Conservation (phyloP, 306 rosid species). For the Malus sylvestris region DNA sequence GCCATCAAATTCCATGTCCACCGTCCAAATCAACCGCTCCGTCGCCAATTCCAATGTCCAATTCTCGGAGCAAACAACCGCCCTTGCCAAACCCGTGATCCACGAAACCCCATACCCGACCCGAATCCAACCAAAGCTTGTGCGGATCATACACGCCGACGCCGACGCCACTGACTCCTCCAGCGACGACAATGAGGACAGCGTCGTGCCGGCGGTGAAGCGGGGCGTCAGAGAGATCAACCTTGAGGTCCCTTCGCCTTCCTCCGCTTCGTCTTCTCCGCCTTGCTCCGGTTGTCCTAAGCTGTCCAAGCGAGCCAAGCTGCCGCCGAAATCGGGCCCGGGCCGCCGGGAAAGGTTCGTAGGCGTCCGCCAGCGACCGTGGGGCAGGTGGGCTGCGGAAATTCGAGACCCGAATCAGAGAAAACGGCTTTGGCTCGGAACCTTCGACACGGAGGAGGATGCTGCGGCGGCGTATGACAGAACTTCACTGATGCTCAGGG, state of each 20-base stretch:
- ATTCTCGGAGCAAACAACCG: constrained; percentile 11
- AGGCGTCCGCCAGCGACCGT: constrained; percentile 71
- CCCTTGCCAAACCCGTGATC: neutral
- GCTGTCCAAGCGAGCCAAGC: neutral
- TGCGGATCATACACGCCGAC: constrained; percentile 62
- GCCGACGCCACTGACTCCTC: constrained; percentile 72
- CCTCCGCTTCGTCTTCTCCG: neutral
- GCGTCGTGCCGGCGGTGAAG: constrained; percentile 10
- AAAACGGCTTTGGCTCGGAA: constrained; percentile 78
- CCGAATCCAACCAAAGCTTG: constrained; percentile 18
- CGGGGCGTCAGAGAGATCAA: constrained; percentile 35
- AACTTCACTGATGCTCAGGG: constrained; percentile 58
- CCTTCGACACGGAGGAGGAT: constrained; percentile 72
- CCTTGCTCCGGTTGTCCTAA: neutral
- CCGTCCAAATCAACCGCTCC: neutral
- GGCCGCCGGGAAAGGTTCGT: constrained; percentile 25
- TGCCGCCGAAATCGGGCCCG: neutral
- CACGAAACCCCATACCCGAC: neutral
- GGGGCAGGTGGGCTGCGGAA: constrained; percentile 87
- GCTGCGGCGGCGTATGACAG: constrained; percentile 65
- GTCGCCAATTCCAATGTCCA: neutral
- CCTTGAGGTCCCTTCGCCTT: constrained; percentile 2
- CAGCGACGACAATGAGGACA: constrained; percentile 31
- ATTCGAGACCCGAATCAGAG: constrained; percentile 59
- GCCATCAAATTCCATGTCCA: neutral